These are phyloP conservation scores for Neurospora sp. DNA, from an alignment of 495 filamentous ascomycete genomes.

Conservation along the genomic window DNA sequence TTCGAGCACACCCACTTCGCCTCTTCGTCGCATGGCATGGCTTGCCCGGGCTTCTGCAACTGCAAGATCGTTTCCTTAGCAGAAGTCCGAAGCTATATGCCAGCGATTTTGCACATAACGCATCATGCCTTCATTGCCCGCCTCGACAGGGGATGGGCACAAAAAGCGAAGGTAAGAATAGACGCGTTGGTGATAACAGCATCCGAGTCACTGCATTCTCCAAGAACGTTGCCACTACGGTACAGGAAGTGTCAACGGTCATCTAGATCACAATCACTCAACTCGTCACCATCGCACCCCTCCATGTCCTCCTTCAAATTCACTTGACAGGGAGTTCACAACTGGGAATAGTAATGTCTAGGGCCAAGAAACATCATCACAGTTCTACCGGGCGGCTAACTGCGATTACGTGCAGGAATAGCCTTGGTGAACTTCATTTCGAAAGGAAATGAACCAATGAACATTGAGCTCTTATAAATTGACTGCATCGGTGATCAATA, in stretches of 20 bases:
- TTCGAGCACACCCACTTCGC: not conserved
- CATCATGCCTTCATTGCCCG: not conserved
- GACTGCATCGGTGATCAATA: not conserved
- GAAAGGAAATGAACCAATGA: not conserved
- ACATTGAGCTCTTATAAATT: not conserved
- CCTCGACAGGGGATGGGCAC: not conserved
- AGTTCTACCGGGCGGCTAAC: conserved; percentile 9
- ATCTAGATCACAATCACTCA: not conserved
- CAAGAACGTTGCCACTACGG: not conserved
- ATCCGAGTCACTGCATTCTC: not conserved
- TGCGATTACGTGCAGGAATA: conserved; percentile 8
- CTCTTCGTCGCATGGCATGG: not conserved
- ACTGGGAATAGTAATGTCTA: not conserved
- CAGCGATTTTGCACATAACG: not conserved
- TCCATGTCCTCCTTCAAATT: not conserved
- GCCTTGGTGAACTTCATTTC: not conserved
- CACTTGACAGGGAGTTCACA: not conserved
- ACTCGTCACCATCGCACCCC: not conserved
- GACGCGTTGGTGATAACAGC: not conserved
- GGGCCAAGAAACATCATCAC: not conserved
- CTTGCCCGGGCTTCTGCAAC: not conserved
- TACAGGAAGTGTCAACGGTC: not conserved
- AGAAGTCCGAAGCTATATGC: not conserved
- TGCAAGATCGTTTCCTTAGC: not conserved
- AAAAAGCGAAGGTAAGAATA: not conserved